These are phyloP conservation scores for Gymnopilus junonius DNA, from an alignment of 768 basidiomycete genomes.

Conservation along the genomic window DNA sequence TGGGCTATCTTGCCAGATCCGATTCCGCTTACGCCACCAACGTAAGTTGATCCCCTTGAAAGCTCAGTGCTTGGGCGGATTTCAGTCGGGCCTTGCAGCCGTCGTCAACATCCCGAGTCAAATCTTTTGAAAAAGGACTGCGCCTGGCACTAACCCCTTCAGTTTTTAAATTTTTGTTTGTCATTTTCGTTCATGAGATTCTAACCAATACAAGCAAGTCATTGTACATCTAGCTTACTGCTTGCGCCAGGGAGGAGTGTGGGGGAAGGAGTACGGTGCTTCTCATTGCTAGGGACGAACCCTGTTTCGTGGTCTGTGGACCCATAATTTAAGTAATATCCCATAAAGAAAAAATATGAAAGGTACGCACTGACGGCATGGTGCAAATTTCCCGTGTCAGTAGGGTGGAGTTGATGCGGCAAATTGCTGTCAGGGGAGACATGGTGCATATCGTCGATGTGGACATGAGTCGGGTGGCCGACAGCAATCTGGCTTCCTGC, in stretches of 20 bases:
- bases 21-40: no score
- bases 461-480: constrained; percentile 2
- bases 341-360: not conserved
- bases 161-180: no score
- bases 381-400: not conserved
- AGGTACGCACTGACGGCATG: not conserved
- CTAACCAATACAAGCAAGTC: no score
- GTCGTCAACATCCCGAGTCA: no score
- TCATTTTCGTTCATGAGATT: no score
- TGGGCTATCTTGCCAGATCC: no score
- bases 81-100: no score
- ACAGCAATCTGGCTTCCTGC: constrained; percentile 2
- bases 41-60: no score
- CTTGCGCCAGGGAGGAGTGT: not conserved
- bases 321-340: not conserved
- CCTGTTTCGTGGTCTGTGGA: not conserved
- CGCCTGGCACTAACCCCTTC: no score
- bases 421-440: constrained; percentile 2
- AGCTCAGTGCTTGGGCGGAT: no score
- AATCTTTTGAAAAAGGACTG: no score
- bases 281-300: not conserved
- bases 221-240: no score
- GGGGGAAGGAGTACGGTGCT: not conserved
- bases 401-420: constrained; percentile 5
- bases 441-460: constrained; percentile 1